Percentiles rank a stretch among this genome's conserved stretches.
Evolutionary conservation across 257 asterid genomes (phyloP).

Genomic region (Prunella vulgaris): DNA sequence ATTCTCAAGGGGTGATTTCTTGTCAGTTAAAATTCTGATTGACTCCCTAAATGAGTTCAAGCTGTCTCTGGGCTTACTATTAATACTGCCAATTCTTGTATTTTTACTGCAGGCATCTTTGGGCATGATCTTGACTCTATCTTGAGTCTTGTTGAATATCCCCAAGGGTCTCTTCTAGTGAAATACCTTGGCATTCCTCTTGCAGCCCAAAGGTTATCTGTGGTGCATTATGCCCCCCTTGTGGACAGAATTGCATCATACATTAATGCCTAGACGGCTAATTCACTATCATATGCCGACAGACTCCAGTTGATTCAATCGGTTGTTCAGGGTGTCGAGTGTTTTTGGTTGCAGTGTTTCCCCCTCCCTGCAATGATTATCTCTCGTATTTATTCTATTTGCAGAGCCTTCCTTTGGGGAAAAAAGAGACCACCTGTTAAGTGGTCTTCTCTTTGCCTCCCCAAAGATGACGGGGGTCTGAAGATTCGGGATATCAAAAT

Average conservation of each 20-base stretch:
- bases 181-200: no score
- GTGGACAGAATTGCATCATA: no score
- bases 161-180: no score
- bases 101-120: background rate
- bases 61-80: background rate
- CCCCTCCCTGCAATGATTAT: background rate
- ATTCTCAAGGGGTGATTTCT: no score
- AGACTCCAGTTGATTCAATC: background rate
- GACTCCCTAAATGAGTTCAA: background rate
- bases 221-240: no score
- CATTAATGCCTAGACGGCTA: background rate
- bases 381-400: background rate
- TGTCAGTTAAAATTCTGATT: no score
- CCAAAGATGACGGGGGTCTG: background rate
- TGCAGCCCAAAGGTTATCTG: no score
- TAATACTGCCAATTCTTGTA: background rate
- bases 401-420: background rate
- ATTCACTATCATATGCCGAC: background rate
- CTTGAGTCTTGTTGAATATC: no score
- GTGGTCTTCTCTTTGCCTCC: background rate
- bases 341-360: background rate
- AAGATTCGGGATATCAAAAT: background rate
- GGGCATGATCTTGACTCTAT: background rate
- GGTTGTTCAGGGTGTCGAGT: background rate
- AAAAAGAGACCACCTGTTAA: background rate